phyloP scores from a whole-genome alignment of 1,284 basidiomycete genomes.

The Mycosarcoma mackinlayi region DNA sequence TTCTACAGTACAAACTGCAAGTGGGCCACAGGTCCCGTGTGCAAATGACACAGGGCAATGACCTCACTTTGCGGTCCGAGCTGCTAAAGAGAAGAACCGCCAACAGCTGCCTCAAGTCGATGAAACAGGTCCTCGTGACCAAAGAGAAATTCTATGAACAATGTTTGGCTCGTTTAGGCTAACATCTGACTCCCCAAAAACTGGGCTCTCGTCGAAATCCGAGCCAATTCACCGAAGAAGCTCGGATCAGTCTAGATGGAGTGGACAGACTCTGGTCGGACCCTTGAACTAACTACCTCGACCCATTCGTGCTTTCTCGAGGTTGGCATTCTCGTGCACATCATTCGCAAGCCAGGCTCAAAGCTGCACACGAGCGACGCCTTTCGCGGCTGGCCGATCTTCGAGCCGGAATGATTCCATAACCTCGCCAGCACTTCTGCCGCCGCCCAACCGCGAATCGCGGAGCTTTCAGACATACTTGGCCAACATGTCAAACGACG shows the following conservation, averaged over 20 bases:
- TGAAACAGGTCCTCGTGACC: constrained; percentile 15
- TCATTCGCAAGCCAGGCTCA: constrained; percentile 1
- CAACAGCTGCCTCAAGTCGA: too few species aligned
- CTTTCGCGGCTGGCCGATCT: too few species aligned
- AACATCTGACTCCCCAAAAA: too few species aligned
- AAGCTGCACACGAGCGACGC: too few species aligned
- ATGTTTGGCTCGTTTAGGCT: too few species aligned
- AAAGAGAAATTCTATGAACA: neutral
- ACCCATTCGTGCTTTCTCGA: too few species aligned
- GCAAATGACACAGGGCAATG: neutral
- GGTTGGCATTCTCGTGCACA: neutral
- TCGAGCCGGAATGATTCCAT: neutral
- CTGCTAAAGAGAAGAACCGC: too few species aligned
- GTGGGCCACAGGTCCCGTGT: too few species aligned
- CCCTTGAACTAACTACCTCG: too few species aligned
- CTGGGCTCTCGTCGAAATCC: neutral
- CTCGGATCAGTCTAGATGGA: constrained; percentile 1
- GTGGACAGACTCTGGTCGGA: neutral
- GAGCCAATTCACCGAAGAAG: constrained; percentile 1
- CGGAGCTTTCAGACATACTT: neutral
- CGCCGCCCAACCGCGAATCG: neutral
- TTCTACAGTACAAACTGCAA: too few species aligned
- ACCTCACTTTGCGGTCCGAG: constrained; percentile 4
- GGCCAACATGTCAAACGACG: constrained; percentile 24
- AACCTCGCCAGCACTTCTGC: neutral